Evolutionary conservation across 208 protist species (phyloP).

Genomic region (Leishmania arabica): DNA sequence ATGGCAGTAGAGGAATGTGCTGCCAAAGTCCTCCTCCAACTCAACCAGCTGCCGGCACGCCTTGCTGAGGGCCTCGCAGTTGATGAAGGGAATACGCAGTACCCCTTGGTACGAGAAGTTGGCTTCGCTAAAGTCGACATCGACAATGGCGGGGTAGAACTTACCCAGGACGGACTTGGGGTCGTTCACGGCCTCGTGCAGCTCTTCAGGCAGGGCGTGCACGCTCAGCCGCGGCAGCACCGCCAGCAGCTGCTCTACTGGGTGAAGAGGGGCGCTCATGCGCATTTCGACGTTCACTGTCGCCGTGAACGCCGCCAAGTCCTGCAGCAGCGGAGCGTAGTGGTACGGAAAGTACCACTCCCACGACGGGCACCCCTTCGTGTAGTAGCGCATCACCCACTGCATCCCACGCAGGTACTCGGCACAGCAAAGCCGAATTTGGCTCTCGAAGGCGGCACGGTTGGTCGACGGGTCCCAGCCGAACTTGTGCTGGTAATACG

Average conservation of each 20-base stretch:
- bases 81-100: conserved; percentile 87
- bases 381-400: conserved; percentile 99
- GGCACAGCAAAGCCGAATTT: conserved; percentile 68
- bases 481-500: conserved; percentile 88
- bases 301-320: conserved; percentile 67
- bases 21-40: conserved; percentile 74
- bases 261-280: conserved; percentile 90
- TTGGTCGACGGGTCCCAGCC: conserved; percentile 57
- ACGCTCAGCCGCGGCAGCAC: conserved; percentile 94
- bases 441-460: conserved; percentile 60
- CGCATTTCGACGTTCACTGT: conserved; percentile 73
- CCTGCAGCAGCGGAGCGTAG: conserved; percentile 97
- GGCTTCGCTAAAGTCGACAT: conserved; percentile 97
- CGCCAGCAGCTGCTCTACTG: conserved; percentile 98
- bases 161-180: conserved; percentile 92
- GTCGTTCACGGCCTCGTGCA: conserved; percentile 92
- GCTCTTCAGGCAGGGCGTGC: conserved; percentile 88
- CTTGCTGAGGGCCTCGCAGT: conserved; percentile 55
- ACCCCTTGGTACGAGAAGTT: conserved; percentile 94
- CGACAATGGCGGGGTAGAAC: conserved; percentile 98
- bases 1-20: conserved; percentile 80
- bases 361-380: conserved; percentile 97
- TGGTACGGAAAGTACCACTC: conserved; percentile 99
- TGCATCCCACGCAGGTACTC: conserved; percentile 96
- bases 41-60: conserved; percentile 69